Percentiles rank a stretch among this genome's conserved stretches.
Conservation (phyloP, 495 filamentous ascomycete genomes). For the Copromyces sp. region DNA sequence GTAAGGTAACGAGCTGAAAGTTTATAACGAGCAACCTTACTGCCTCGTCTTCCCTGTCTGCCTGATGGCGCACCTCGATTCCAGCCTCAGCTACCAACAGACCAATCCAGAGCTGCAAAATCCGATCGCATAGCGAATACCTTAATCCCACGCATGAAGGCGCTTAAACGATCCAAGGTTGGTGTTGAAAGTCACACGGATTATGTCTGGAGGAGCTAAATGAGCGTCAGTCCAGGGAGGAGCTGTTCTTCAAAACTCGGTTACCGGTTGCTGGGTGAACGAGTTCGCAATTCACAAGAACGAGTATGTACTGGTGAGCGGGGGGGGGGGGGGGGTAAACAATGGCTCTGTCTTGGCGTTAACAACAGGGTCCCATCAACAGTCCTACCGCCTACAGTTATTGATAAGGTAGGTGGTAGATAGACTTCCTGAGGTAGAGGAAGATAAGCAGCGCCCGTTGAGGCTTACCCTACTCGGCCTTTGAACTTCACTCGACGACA, state of each 20-base stretch:
- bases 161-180: background rate
- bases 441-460: background rate
- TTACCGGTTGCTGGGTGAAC: background rate
- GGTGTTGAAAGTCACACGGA: background rate
- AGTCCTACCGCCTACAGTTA: background rate
- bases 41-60: background rate
- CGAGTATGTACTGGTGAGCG: background rate
- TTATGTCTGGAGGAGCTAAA: background rate
- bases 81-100: background rate
- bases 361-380: background rate
- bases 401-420: background rate
- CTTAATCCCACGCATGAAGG: background rate
- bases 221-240: background rate
- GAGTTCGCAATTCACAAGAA: background rate
- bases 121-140: background rate
- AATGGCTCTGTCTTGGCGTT: background rate
- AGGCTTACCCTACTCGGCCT: background rate
- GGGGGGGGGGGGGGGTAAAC: background rate
- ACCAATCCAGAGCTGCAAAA: background rate
- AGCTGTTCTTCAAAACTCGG: background rate
- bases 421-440: background rate
- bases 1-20: background rate
- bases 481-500: background rate
- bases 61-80: background rate
- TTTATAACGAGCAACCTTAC: background rate